phyloP scores from a whole-genome alignment of 768 basidiomycete genomes.

The Russula lepida region DNA sequence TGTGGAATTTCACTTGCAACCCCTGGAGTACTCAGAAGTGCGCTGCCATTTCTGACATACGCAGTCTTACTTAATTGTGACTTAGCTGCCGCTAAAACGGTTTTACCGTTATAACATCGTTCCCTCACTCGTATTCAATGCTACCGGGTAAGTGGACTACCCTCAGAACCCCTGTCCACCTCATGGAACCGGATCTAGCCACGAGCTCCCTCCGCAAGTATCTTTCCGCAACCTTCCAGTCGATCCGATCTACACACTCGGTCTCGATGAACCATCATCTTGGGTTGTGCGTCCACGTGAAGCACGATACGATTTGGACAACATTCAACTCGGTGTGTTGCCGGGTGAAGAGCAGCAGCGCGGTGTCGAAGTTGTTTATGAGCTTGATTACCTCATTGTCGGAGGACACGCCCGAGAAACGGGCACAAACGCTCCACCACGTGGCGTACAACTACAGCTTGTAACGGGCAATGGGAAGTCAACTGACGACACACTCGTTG shows the following conservation, averaged over 20 bases:
- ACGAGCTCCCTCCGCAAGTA: slow-evolving; percentile 49
- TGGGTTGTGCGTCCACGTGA: slow-evolving; percentile 92
- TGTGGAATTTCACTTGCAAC: slow-evolving; percentile 76
- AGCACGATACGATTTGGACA: slow-evolving; percentile 89
- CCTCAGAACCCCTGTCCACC: neutral
- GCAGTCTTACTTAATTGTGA: neutral
- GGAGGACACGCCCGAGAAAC: slow-evolving; percentile 90
- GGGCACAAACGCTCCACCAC: slow-evolving; percentile 56
- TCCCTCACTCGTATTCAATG: slow-evolving; percentile 52
- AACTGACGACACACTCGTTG: slow-evolving; percentile 84
- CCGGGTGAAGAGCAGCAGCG: slow-evolving; percentile 40
- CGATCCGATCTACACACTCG: slow-evolving; percentile 89
- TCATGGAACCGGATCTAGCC: slow-evolving; percentile 29
- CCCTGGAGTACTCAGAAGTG: slow-evolving; percentile 60
- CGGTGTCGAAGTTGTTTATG: slow-evolving; percentile 72
- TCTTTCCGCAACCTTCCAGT: slow-evolving; percentile 66
- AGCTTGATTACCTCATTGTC: slow-evolving; percentile 83
- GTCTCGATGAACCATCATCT: slow-evolving; percentile 81
- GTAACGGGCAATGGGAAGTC: slow-evolving; percentile 33
- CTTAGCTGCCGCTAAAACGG: slow-evolving; percentile 78
- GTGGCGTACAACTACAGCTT: slow-evolving; percentile 88
- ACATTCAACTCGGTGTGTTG: slow-evolving; percentile 74
- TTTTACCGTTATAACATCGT: slow-evolving; percentile 81
- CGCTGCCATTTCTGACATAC: slow-evolving; percentile 15
- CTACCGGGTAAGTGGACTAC: slow-evolving; percentile 48